Base-by-base conservation (phyloP, 768 basidiomycete genomes). In the Gymnopilus dilepis region DNA sequence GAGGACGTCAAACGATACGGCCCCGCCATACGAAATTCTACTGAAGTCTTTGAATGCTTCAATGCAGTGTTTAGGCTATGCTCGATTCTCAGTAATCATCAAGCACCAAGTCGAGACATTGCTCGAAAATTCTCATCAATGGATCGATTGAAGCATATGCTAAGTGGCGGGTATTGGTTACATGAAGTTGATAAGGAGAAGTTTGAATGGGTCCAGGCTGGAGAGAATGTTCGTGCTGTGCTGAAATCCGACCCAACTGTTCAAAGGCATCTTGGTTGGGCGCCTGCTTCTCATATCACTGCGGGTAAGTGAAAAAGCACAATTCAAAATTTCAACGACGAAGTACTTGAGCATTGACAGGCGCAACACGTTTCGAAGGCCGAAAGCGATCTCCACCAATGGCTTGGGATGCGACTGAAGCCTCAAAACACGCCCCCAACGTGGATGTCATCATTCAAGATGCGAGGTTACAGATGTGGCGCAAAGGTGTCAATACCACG, bases 61-160 rank as follows among this genome's bases (percentile, higher is more conserved):
- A 80, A 81, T 64, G 74, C 72, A 0, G 63, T 81, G 8, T 79
- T 80, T 52, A 71, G 73, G 0, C 30, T 73, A 0, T 76, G 74
- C 48, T 74, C 70, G 4, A 60, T 80, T 8, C 63, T 73, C 12
- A 70, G 68, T 6, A 81, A 81, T 52, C 78, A 76, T 33, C 74
- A 72, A 21, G 74, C 77, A 0, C 77, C 79, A 1, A 78, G 80
- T 19, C 70, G 72, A 6, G 69, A 73, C 51, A 71, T 77, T 34
- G 73, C 75, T 0, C 5, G 47, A 0, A 56, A 65, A 0, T 66
- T 79, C 6, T 61, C 66, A 0, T 60, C 67, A 0, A 63, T 69
- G 28, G 60, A 74, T 0, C 24, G 61, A 0, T 63, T 78, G 1
- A 71, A 72, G 67, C 66, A 72, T 43, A 7, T 70, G 50, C n/a